phyloP scores from a whole-genome alignment of 306 rosid genomes.

The Cucumis sativus region Cucumber_9930_V3 NC_026656.2:12541001-12541500 shows the following conservation, averaged over 20 bases:
- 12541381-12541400: no score
- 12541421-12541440: no score
- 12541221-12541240: not conserved
- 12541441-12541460: no score
- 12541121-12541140: not conserved
- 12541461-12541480: no score
- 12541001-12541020: not conserved
- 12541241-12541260: not conserved
- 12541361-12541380: no score
- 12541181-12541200: not conserved
- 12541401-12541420: no score
- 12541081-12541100: not conserved
- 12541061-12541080: slow-evolving; percentile 10
- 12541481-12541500: no score
- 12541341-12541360: no score
- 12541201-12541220: not conserved
- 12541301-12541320: no score
- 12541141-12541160: not conserved
- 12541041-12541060: not conserved
- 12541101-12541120: not conserved
- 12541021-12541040: not conserved
- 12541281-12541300: not conserved
- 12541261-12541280: not conserved
- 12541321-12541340: no score
- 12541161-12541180: not conserved